Evolutionary conservation across 371 early-diverging fungal genomes (phyloP), one percentile per base, ranked within the genome.

Genomic region (Syncephalastrum monosporum): DNA sequence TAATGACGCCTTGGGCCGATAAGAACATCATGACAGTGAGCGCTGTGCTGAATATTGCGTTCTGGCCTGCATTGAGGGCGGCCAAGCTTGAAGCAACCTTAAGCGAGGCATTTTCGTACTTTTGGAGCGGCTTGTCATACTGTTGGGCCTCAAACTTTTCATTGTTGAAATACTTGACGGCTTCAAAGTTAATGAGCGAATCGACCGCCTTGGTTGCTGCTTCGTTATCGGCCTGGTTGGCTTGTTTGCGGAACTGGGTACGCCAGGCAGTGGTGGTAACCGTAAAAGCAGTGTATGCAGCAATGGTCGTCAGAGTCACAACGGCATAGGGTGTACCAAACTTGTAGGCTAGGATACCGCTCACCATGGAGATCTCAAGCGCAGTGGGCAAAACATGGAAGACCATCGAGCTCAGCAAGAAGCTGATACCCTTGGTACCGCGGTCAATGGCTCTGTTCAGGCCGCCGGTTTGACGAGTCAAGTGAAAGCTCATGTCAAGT

Each of bases 371-470:
- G 21, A 97, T 95, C 67, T 98, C 98, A n/a, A 98, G 75, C 1
- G 87, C 82, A 19, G 98, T 98, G 0, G 98, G 98, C 42, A 91
- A 68, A 15, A 97, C 80, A 64, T 98, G 94, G 66, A 98, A 93
- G 8, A 98, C 94, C 72, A 97, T 82, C 15, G 94, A 90, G 46
- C 91, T 88, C 19, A 96, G 82, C 55, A 97, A 78, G 66, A 94
- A 94, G 55, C 93, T 92, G 65, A 98, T 96, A 33, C 97, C 98
- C 88, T 97, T 98, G 52, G 97, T 96, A 59, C 98, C 98, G 43
- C 98, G 87, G 72, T 98, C 98, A 62, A 98, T 95, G 19, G 98
- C 96, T 13, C 98, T 83, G 47, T 91, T 90, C 33, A 98, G 77
- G 8, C 95, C 98, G 59, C 98, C 98, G 0, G 98, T 97, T 72